Percentiles rank a stretch among this genome's conserved stretches.
These are phyloP conservation scores for Asterochloris sp. DNA, from an alignment of 139 green algal species.

Conservation along the genomic window DNA sequence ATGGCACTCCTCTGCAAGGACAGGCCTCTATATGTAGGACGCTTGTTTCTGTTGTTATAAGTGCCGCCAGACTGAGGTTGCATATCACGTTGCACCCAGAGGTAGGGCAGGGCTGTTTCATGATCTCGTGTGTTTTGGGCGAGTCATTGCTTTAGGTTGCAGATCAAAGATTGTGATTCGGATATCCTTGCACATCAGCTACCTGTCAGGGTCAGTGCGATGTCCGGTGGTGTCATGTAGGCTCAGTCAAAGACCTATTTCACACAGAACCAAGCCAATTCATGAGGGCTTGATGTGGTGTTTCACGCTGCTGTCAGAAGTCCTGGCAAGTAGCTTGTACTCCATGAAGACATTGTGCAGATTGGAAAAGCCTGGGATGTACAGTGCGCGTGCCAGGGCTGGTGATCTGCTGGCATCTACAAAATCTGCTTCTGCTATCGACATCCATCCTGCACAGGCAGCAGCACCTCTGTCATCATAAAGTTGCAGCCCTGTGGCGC, in stretches of 20 bases:
- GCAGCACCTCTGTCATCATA: neutral
- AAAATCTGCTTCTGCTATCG: conserved; percentile 24
- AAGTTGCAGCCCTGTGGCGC: too few species aligned
- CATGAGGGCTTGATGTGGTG: neutral
- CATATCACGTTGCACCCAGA: neutral
- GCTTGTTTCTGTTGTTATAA: too few species aligned
- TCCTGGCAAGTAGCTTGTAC: conserved; percentile 35
- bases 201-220: neutral
- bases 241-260: neutral
- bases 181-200: neutral
- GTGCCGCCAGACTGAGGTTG: neutral
- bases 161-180: neutral
- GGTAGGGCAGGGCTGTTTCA: too few species aligned
- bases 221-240: neutral
- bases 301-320: neutral
- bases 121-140: too few species aligned
- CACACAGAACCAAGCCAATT: neutral
- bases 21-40: too few species aligned
- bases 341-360: conserved; percentile 9
- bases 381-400: conserved; percentile 41
- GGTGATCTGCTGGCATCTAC: conserved; percentile 32
- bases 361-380: conserved; percentile 42
- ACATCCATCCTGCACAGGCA: conserved; percentile 23
- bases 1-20: too few species aligned
- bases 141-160: neutral